phyloP scores from a whole-genome alignment of 345 rosid genomes.

The Cardamine chenopodiifolia region DNA sequence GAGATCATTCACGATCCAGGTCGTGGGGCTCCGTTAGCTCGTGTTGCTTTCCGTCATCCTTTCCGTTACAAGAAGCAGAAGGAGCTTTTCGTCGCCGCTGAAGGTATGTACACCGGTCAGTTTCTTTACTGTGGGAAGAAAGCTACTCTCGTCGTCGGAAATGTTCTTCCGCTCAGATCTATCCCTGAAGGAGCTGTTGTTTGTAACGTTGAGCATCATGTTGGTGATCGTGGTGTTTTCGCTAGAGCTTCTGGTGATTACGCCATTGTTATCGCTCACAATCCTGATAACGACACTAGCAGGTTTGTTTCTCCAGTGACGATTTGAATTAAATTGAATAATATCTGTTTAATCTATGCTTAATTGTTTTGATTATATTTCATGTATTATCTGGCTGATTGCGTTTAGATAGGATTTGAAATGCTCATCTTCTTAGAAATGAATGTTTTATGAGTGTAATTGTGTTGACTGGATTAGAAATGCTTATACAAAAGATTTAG shows the following conservation, averaged over 20 bases:
- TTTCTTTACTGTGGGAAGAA: conserved; percentile 61
- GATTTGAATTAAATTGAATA: not conserved
- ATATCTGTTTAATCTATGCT: not conserved
- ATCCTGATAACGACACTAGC: conserved; percentile 66
- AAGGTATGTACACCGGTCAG: conserved; percentile 67
- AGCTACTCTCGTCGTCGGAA: conserved; percentile 58
- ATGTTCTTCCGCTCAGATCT: conserved; percentile 56
- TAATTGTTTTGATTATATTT: not conserved
- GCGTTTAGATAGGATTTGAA: not conserved
- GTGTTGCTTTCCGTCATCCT: conserved; percentile 67
- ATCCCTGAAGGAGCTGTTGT: conserved; percentile 79
- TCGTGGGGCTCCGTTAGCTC: conserved; percentile 70
- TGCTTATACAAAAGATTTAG: not conserved
- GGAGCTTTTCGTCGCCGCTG: conserved; percentile 74
- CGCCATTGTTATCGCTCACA: conserved; percentile 66
- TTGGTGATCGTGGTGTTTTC: conserved; percentile 70
- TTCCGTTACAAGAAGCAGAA: conserved; percentile 71
- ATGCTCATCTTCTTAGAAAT: not conserved
- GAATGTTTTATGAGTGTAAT: not conserved
- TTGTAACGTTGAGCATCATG: conserved; percentile 75
- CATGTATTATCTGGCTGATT: not conserved
- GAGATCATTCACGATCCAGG: conserved; percentile 78
- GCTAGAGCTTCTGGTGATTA: conserved; percentile 68
- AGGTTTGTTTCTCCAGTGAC: conserved; percentile 39
- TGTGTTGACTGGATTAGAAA: not conserved